These are phyloP conservation scores for Lentithecium fluviatile DNA, from an alignment of 495 filamentous ascomycete genomes.

Conservation along the genomic window DNA sequence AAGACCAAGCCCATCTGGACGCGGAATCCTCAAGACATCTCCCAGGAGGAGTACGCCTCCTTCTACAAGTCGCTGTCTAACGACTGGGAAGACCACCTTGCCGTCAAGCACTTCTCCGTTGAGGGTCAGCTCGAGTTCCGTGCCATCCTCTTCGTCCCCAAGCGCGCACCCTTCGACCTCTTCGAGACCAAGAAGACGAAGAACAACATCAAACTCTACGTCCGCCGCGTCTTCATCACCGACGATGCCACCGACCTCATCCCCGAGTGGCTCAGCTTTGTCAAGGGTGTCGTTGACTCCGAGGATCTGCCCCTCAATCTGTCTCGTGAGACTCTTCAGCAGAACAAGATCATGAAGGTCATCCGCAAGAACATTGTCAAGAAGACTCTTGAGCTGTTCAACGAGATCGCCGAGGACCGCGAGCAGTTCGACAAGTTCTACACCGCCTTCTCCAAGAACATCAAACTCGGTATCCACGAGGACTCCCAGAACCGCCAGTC, in stretches of 20 bases:
- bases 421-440: conserved; percentile 99
- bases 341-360: conserved; percentile 99
- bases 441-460: conserved; percentile 98
- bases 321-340: conserved; percentile 99
- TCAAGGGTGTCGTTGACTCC: conserved; percentile 99
- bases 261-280: conserved; percentile 97
- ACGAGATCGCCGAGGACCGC: conserved; percentile 97
- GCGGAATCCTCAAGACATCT: conserved; percentile 94
- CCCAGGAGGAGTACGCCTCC: conserved; percentile 90
- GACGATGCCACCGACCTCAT: conserved; percentile 99
- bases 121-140: conserved; percentile 99
- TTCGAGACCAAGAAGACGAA: conserved; percentile 99
- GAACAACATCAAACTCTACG: conserved; percentile 99
- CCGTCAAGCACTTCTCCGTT: conserved; percentile 99
- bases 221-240: conserved; percentile 99
- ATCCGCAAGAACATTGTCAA: conserved; percentile 99
- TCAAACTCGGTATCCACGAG: conserved; percentile 99
- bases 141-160: conserved; percentile 98
- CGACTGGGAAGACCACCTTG: conserved; percentile 99
- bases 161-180: conserved; percentile 98
- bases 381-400: conserved; percentile 99
- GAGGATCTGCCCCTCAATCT: conserved; percentile 98
- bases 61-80: conserved; percentile 99
- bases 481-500: conserved; percentile 92
- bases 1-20: conserved; percentile 99